Evolutionary conservation across 352 stramenopile species (phyloP), one percentile per base, ranked within the genome.

Genomic region (Phytophthora pini): DNA sequence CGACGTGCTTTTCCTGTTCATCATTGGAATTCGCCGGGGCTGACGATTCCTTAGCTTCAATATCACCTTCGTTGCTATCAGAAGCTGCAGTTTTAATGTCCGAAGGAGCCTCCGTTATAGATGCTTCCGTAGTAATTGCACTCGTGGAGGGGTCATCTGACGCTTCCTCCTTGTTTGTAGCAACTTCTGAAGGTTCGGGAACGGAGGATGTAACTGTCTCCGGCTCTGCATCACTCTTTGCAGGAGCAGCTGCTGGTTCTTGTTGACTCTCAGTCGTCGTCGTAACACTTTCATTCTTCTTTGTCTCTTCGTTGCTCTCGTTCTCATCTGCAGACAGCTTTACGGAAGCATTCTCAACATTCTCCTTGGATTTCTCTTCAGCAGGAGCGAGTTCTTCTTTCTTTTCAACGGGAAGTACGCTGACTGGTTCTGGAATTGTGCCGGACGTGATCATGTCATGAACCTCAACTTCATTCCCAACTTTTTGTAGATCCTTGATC

Each of bases 401-500:
- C 38, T 50, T 55, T 3, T 17, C 45, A 24, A 27, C 24, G 45
- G 34, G 2, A 31, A 7, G 10, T 31, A 56, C 29, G 38, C 38
- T 56, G 40, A n/a, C 51, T 38, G n/a, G 36, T 43, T 53, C 8
- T 7, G 79, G 77, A 38, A 83, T 12, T 36, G 53, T 75, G 11
- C 70, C 70, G 0, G 59, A 68, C 17, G 68, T 48, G 41, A 88
- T 82, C 39, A 88, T 65, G 57, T 43, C 31, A 48, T 65, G 68
- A 46, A 84, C 74, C 5, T 46, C 27, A 13, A 45, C 52, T 72
- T 69, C 39, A 22, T 77, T 53, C 59, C 59, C 61, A 46, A 84
- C 34, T 8, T 57, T 58, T 58, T 87, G 80, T 8, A 88, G 57
- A 22, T 76, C 65, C 26, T 77, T 75, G n/a, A 89, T 62, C 20